A percentile compares a stretch with the other conserved stretches of the same genome.
Conservation (phyloP, 2,329 filamentous ascomycete species). For the Apiospora aurea region DNA sequence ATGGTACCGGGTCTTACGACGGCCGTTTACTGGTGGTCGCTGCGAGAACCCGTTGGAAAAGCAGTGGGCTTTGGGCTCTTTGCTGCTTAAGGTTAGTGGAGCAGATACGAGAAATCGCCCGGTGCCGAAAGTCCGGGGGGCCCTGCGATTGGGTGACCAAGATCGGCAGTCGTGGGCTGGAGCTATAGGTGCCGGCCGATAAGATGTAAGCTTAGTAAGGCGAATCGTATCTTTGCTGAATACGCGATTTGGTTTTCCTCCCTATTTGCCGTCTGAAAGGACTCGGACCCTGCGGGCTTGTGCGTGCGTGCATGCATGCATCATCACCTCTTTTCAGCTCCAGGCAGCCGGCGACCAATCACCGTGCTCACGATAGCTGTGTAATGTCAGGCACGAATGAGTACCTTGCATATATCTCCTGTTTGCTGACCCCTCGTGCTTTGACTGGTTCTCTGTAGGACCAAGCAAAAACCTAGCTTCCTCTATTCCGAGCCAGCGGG, state of each 20-base stretch:
- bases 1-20: not conserved
- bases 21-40: not conserved
- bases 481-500: not conserved
- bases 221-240: not conserved
- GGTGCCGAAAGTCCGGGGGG: not conserved
- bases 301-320: not conserved
- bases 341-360: not conserved
- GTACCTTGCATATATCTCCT: not conserved
- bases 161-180: not conserved
- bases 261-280: too few relatives aligned
- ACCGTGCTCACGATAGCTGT: not conserved
- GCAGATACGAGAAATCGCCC: not conserved
- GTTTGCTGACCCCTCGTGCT: not conserved
- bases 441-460: not conserved
- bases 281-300: too few relatives aligned
- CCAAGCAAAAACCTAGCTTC: not conserved
- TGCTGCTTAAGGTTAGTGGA: not conserved
- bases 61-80: not conserved
- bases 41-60: conserved; percentile 13
- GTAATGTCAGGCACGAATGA: not conserved
- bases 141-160: not conserved
- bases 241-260: not conserved
- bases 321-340: not conserved
- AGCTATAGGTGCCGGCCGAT: not conserved
- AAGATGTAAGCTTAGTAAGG: conserved; percentile 5